Base-by-base conservation (phyloP, 1,284 basidiomycete genomes). In the Tetrapyrgos nigripes region DNA sequence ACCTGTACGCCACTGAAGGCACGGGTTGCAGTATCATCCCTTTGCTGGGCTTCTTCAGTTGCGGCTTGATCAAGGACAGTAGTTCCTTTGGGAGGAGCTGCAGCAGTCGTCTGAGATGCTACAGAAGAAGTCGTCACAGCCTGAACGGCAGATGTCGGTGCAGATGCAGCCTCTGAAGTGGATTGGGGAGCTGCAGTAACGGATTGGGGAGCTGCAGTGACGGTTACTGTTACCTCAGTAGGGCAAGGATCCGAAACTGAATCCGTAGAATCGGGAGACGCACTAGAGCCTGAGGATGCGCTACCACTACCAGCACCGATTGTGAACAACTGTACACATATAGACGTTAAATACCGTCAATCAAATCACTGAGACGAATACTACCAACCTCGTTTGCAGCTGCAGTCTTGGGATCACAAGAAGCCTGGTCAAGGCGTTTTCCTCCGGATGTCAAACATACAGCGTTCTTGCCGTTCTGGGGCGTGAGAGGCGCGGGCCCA, bases 1-100 rank as follows among this genome's bases (percentile, higher is more conserved):
- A 64, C 54, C 33, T 62, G 52, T 13, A 59, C 50, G n/a, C 40
- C 47, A 29, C 61, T 60, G 37, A 64, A 60, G 1, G 63, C 63
- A 5, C 63, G 58, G 14, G 63, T 64, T 11, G 63, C 63, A 33
- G 63, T 64, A 28, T 62, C 52, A 28, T 64, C 63, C 8, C 59
- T 53, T 28, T 53, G 59, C 27, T 64, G 61, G 4, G 62, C 62
- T 40, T 63, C 35, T 6, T 59, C 59, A 14, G 53, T 50, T 4
- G 56, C 56, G 10, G 56, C 23, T 27, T 50, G 50, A 29, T 53
- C 50, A 10, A 58, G 50, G 11, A 58, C 45, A 13, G 56, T 58
- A 11, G 50, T 52, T 29, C 50, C 56, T 19, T 50, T 58, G 8
- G 50, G 19, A 11, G 33, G n/a, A 14, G 56, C 44, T 21, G 48